Evolutionary conservation across 108 stramenopile species (phyloP).

Genomic region (Fistulifera pelliculosa): DNA sequence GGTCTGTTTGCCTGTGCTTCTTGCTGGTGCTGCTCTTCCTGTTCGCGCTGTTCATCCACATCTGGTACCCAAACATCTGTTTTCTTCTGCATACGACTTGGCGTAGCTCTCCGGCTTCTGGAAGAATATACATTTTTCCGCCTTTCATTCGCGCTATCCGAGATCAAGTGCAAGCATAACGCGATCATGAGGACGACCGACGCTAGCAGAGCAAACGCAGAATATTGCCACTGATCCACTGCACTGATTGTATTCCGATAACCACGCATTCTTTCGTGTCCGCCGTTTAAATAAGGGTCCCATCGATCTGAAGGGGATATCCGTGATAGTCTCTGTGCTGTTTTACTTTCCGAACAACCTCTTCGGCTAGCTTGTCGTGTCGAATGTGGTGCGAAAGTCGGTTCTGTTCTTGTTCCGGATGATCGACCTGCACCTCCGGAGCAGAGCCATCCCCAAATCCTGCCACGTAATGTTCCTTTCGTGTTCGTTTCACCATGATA

Average conservation of each 20-base stretch:
- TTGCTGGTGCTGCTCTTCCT: neutral
- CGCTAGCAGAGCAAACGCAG: constrained; percentile 17
- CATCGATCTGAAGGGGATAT: neutral
- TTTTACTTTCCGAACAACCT: neutral
- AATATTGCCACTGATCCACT: constrained; percentile 10
- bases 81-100: constrained; percentile 1
- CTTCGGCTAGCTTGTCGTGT: neutral
- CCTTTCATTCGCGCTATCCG: constrained; percentile 11
- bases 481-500: constrained; percentile 30
- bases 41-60: constrained; percentile 3
- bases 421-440: neutral
- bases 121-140: neutral
- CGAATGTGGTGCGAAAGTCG: no score
- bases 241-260: neutral
- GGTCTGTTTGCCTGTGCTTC: neutral
- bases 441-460: constrained; percentile 57
- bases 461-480: constrained; percentile 40
- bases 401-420: no score
- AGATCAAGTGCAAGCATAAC: constrained; percentile 51
- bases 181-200: constrained; percentile 21
- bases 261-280: neutral
- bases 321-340: neutral
- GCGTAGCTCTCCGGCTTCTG: neutral
- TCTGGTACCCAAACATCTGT: constrained; percentile 7
- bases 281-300: neutral